phyloP scores from a whole-genome alignment of 164 flowering plant species.

The Malania oleifera region DNA sequence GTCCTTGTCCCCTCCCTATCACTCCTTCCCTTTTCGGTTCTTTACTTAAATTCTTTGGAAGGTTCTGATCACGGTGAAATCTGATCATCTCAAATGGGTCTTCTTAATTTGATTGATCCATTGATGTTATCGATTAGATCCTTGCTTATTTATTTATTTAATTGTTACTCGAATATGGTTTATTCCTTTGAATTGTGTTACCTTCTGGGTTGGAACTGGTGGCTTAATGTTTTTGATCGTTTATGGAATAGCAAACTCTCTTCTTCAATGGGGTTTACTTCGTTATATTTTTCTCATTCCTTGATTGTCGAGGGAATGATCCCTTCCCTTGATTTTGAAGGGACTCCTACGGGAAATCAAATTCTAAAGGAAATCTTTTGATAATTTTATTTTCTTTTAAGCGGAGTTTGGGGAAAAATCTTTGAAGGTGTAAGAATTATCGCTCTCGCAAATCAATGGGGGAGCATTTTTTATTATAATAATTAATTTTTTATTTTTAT shows the following conservation, averaged over 20 bases:
- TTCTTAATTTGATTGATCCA: constrained; percentile 5
- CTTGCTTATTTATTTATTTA: background rate
- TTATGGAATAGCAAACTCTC: no score
- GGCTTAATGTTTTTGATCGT: background rate
- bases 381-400: no score
- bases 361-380: no score
- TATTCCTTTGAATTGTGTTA: background rate
- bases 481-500: no score
- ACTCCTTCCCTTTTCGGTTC: no score
- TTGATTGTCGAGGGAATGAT: constrained; percentile 13
- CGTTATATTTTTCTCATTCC: background rate
- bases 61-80: background rate
- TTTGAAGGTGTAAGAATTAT: no score
- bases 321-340: constrained; percentile 1
- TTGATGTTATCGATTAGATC: constrained; percentile 3
- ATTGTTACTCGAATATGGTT: no score
- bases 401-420: no score
- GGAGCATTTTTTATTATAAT: no score
- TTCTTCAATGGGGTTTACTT: background rate
- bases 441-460: no score
- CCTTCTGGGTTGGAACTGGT: background rate
- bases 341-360: background rate
- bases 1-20: background rate
- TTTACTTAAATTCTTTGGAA: no score
- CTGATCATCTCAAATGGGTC: constrained; percentile 11